Evolutionary conservation across 2,329 filamentous ascomycete genomes (phyloP).

Genomic region (Magnaporthiopsis incrustans): DNA sequence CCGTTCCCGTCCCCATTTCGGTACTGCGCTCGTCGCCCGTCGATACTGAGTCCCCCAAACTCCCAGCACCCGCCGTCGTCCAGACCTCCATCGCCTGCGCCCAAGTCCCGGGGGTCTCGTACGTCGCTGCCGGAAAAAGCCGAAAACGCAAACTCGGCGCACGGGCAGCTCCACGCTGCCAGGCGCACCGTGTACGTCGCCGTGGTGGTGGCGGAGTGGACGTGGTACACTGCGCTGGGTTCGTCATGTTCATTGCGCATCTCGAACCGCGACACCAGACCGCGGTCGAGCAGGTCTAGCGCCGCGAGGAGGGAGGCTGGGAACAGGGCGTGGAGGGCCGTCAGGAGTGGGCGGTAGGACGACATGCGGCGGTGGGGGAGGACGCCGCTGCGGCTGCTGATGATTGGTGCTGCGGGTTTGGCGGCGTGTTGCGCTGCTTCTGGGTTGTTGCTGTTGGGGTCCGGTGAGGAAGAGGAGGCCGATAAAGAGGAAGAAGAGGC

Average conservation of each 20-base stretch:
- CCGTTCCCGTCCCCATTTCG: not conserved
- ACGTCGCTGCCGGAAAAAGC: conserved; percentile 44
- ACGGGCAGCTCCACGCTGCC: conserved; percentile 78
- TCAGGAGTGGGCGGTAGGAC: conserved; percentile 48
- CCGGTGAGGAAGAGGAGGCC: not conserved
- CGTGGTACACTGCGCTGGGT: conserved; percentile 49
- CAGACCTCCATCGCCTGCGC: conserved; percentile 10
- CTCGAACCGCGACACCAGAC: conserved; percentile 54
- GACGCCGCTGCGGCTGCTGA: not conserved
- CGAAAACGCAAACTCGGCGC: conserved; percentile 72
- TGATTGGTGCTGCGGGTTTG: no score
- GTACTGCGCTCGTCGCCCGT: conserved; percentile 3
- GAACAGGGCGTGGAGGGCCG: conserved; percentile 79
- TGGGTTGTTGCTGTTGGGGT: conserved; percentile 14
- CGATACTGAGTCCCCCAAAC: conserved; percentile 23
- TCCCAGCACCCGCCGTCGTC: conserved; percentile 15
- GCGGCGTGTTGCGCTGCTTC: not conserved
- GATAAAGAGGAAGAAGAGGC: not conserved
- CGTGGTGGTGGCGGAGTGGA: conserved; percentile 45
- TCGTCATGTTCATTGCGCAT: no score
- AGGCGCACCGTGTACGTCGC: conserved; percentile 63
- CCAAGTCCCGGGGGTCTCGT: conserved; percentile 7
- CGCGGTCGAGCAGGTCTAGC: conserved; percentile 77
- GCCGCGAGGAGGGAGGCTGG: conserved; percentile 75
- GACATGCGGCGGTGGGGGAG: conserved; percentile 25